Conservation (phyloP, 208 protist species). For the Leishmania tropica region DNA sequence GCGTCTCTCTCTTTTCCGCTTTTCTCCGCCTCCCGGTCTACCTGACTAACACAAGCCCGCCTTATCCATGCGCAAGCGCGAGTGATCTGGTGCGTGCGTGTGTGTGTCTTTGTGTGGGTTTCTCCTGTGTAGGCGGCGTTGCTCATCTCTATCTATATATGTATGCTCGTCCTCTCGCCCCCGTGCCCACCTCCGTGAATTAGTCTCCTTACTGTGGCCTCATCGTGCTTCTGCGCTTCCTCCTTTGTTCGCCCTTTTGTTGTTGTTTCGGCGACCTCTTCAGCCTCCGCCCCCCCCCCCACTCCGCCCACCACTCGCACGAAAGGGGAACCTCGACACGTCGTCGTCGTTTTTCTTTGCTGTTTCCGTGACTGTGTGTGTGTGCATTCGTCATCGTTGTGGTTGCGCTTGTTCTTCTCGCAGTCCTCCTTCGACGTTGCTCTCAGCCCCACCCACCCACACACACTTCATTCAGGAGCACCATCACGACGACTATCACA, state of each 20-base stretch:
- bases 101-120: not conserved
- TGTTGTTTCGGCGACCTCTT: not conserved
- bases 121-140: not conserved
- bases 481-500: no score
- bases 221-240: not conserved
- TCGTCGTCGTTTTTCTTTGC: not conserved
- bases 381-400: not conserved
- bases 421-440: no score
- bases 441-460: no score
- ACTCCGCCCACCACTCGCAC: not conserved
- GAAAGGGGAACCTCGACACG: not conserved
- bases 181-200: not conserved
- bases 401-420: not conserved
- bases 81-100: not conserved
- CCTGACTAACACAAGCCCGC: not conserved
- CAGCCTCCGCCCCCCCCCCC: not conserved
- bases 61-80: not conserved
- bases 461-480: no score
- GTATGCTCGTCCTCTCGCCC: not conserved
- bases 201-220: not conserved
- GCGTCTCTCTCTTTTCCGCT: not conserved
- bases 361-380: no score
- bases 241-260: constrained; percentile 1
- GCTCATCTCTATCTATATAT: constrained; percentile 4
- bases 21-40: no score